phyloP scores from a whole-genome alignment of 208 protist species.

The Wallacemonas rigidus region DNA sequence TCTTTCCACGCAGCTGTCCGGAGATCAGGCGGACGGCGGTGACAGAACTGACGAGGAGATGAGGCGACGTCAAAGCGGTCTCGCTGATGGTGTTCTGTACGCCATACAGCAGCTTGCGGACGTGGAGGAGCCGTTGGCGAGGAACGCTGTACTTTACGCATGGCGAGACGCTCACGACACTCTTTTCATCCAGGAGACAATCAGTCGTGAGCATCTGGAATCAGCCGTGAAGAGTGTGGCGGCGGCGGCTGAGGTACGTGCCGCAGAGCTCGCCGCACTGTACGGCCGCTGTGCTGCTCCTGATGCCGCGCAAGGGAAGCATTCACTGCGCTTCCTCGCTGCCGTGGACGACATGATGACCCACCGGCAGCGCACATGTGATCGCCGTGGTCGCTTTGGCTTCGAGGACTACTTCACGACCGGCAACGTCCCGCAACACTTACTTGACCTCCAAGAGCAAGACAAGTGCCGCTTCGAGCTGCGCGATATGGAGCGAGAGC shows the following conservation, averaged over 20 bases:
- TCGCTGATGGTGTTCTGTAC: background rate
- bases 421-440: conserved; percentile 39
- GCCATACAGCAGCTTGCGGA: conserved; percentile 22
- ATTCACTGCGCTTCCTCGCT: conserved; percentile 51
- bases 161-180: conserved; percentile 52
- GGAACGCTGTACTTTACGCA: conserved; percentile 44
- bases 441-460: conserved; percentile 65
- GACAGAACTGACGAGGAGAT: too few species aligned
- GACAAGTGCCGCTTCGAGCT: conserved; percentile 68
- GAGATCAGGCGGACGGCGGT: too few species aligned
- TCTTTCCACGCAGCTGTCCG: too few species aligned
- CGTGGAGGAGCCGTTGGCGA: conserved; percentile 45
- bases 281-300: conserved; percentile 15
- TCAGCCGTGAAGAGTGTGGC: background rate
- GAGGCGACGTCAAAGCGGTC: too few species aligned
- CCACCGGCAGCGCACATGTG: conserved; percentile 15
- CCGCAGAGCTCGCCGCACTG: background rate
- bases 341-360: conserved; percentile 22
- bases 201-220: conserved; percentile 19
- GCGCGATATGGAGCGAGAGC: conserved; percentile 45
- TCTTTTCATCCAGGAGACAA: conserved; percentile 42
- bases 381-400: conserved; percentile 36
- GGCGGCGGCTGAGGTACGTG: background rate
- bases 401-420: conserved; percentile 50
- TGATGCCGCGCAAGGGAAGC: conserved; percentile 30